These are phyloP conservation scores for Candida pseudoviswanathii DNA, from an alignment of 1,139 yeast genomes.

Conservation along the genomic window DNA sequence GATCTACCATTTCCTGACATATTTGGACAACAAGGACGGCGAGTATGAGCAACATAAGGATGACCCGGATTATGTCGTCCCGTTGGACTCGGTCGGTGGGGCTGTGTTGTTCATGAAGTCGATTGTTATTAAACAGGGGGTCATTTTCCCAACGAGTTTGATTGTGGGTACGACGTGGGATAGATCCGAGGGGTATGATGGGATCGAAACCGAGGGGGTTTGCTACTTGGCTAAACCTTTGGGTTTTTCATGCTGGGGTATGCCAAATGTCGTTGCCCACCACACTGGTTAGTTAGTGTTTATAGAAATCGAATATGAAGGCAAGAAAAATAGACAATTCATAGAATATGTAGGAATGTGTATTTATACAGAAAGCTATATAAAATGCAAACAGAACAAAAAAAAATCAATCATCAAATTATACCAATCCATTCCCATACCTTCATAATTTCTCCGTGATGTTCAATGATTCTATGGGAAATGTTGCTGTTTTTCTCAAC, in stretches of 20 bases:
- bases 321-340: background rate
- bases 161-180: constrained; percentile 50
- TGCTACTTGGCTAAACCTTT: constrained; percentile 46
- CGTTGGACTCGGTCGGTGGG: constrained; percentile 50
- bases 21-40: constrained; percentile 21
- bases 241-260: constrained; percentile 46
- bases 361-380: background rate
- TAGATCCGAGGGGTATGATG: constrained; percentile 49
- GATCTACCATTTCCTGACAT: constrained; percentile 33
- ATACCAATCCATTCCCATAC: constrained; percentile 88
- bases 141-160: constrained; percentile 44
- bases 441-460: constrained; percentile 83
- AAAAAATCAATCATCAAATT: constrained; percentile 13
- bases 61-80: constrained; percentile 23
- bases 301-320: background rate
- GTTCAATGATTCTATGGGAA: constrained; percentile 60
- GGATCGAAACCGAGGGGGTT: constrained; percentile 52
- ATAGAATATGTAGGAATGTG: background rate
- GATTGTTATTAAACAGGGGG: constrained; percentile 43
- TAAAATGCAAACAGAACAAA: background rate
- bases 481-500: constrained; percentile 73
- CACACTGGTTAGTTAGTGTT: constrained; percentile 15
- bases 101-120: constrained; percentile 45
- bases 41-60: constrained; percentile 18
- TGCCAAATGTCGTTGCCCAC: constrained; percentile 38